Evolutionary conservation across 2,329 filamentous ascomycete genomes (phyloP), one percentile per base, ranked within the genome.

Genomic region (Penicillium fuscoglaucum): DNA sequence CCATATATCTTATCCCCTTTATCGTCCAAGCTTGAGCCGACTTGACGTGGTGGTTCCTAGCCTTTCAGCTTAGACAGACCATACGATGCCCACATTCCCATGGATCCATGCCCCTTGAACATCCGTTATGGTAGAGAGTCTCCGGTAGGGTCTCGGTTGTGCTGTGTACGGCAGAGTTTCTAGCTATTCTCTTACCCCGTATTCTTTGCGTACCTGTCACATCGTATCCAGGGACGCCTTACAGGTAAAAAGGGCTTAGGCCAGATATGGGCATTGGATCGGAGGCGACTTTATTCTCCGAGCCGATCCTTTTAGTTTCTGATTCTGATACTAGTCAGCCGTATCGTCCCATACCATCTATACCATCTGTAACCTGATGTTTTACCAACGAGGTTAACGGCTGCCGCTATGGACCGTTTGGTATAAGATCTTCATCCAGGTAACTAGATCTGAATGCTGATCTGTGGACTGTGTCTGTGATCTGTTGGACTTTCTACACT

Each of bases 31-130:
- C 47, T 52, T 35, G 12, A 57, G 55, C 55, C 43, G 41, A 26
- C 29, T 48, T 53, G 50, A 41, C 44, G n/a, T 50, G 54, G 54
- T 45, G 26, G 47, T 54, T 47, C 50, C 55, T 43, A 19, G 17
- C 41, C 28, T 54, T 43, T 26, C 59, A 58, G 59, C 61, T 60
- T 55, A 57, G 61, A 35, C 53, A 58, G 53, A 57, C 26, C 61
- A 57, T 53, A 58, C 54, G 19, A 64, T 65, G 64, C 40, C 63
- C 63, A 66, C 19, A 43, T 13, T 40, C 19, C n/a, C 62, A 53
- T n/a, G 35, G 48, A 57, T 50, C 26, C 53, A 43, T 49, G 12
- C 21, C 19, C 49, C 21, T 24, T 52, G 28, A 40, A 53, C 19
- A 28, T 28, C 26, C 50, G 53, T 59, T 57, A 52, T 41, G 5